Evolutionary conservation across 306 rosid genomes (phyloP).

Genomic region (Biancaea sappan): DNA sequence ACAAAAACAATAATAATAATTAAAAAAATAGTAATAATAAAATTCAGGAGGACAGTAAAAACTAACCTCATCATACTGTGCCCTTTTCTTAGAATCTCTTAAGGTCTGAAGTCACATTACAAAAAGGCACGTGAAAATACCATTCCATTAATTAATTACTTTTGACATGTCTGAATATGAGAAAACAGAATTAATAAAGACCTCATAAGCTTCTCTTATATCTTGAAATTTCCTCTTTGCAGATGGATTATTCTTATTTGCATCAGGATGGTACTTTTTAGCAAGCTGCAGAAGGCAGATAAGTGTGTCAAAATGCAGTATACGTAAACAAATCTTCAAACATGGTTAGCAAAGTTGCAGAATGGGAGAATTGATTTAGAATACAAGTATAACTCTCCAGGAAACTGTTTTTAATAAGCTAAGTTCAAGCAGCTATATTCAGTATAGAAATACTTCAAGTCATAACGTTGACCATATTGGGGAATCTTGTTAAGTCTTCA

Average conservation of each 20-base stretch:
- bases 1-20: neutral
- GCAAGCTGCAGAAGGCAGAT: constrained; percentile 70
- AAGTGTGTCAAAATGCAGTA: constrained; percentile 31
- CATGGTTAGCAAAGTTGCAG: constrained; percentile 18
- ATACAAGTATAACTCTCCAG: constrained; percentile 19
- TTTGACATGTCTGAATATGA: constrained; percentile 20
- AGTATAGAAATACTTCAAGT: constrained; percentile 8
- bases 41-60: neutral
- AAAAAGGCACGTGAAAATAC: constrained; percentile 21
- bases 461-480: neutral
- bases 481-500: constrained; percentile 16
- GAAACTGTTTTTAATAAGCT: constrained; percentile 12
- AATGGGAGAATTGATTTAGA: constrained; percentile 13
- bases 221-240: constrained; percentile 90
- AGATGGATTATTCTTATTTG: constrained; percentile 78
- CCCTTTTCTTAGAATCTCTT: constrained; percentile 80
- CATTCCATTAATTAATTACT: constrained; percentile 24
- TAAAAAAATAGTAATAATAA: constrained; percentile 25
- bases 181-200: constrained; percentile 35
- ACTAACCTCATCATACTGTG: constrained; percentile 70
- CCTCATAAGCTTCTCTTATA: constrained; percentile 97
- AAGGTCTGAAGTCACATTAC: constrained; percentile 61
- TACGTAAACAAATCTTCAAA: constrained; percentile 26
- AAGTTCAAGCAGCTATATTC: constrained; percentile 7
- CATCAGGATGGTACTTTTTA: constrained; percentile 94